Percentiles rank a stretch among this genome's conserved stretches.
Conservation (phyloP, 1,139 yeast genomes). For the Saccharomyces hybrid region DNA sequence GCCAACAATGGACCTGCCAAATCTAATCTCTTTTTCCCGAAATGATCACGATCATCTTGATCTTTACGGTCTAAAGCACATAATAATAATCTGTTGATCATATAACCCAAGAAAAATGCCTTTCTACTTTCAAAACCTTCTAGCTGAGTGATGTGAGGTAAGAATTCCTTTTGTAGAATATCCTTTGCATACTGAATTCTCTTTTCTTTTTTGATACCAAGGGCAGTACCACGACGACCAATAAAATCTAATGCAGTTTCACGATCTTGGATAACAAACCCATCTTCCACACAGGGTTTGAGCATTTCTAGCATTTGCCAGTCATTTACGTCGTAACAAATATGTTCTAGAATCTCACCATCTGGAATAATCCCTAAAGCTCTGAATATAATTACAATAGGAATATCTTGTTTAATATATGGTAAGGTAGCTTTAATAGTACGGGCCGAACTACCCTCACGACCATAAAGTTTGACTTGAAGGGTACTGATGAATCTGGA, state of each 20-base stretch:
- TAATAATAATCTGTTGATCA: slow-evolving; percentile 88
- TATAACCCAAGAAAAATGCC: slow-evolving; percentile 94
- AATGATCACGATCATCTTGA: slow-evolving; percentile 98
- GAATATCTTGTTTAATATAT: slow-evolving; percentile 91
- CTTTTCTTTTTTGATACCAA: slow-evolving; percentile 93
- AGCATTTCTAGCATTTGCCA: slow-evolving; percentile 99
- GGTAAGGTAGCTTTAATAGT: slow-evolving; percentile 95
- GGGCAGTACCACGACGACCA: slow-evolving; percentile 92
- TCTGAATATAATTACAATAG: slow-evolving; percentile 92
- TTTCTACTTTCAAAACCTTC: slow-evolving; percentile 96
- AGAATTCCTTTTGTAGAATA: slow-evolving; percentile 86
- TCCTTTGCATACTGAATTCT: slow-evolving; percentile 98
- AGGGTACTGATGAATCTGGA: slow-evolving; percentile 87
- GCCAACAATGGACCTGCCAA: slow-evolving; percentile 97
- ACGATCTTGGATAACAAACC: slow-evolving; percentile 94
- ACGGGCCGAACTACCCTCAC: slow-evolving; percentile 67
- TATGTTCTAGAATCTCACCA: slow-evolving; percentile 96
- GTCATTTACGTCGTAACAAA: slow-evolving; percentile 94
- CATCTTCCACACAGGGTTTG: slow-evolving; percentile 98
- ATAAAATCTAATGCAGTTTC: slow-evolving; percentile 96
- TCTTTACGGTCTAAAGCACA: slow-evolving; percentile 97
- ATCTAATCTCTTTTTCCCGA: slow-evolving; percentile 96
- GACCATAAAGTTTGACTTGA: slow-evolving; percentile 87
- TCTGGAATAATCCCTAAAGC: slow-evolving; percentile 98
- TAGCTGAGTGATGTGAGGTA: slow-evolving; percentile 95